Base-by-base conservation (phyloP, 169 alveolate genomes). In the Neospora caninum region DNA sequence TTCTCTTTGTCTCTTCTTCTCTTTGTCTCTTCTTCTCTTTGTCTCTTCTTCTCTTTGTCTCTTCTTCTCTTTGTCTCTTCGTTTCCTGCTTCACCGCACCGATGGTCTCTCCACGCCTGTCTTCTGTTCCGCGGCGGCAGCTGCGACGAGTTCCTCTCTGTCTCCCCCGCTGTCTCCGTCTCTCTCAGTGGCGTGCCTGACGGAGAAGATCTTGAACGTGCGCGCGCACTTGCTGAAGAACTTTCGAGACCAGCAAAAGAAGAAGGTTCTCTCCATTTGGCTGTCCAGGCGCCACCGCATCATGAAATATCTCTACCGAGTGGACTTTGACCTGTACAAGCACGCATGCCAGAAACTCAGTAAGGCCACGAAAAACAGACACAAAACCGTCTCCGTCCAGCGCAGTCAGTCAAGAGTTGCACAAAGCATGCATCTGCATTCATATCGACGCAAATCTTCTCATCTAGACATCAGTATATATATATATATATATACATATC, bases 121-220 rank as follows among this genome's bases (percentile, higher is more conserved):
- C 58, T 49, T 49, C 58, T 49, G 58, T 49, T 49, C 13, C n/a
- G n/a, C n/a, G n/a, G n/a, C n/a, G n/a, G n/a, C n/a, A n/a, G n/a
- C n/a, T n/a, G n/a, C n/a, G n/a, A n/a, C n/a, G n/a, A n/a, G n/a
- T n/a, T n/a, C n/a, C n/a, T n/a, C n/a, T n/a, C n/a, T n/a, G n/a
- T n/a, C n/a, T n/a, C n/a, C n/a, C n/a, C n/a, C n/a, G n/a, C n/a
- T n/a, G n/a, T n/a, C n/a, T n/a, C n/a, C n/a, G n/a, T n/a, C n/a
- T n/a, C n/a, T 31, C 45, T 67, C 93, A 96, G 98, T 97, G 54
- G 98, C 97, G 39, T 97, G 98, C 88, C 95, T 97, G 39, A 96
- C 98, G 42, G 98, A 97, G 96, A 97, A 97, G 95, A 97, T 97
- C 80, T 95, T 97, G 91, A 97, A 97, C 91, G 96, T 97, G 53